Percentiles rank a stretch among this genome's conserved stretches.
Conservation (phyloP, 495 filamentous ascomycete species). For the Penicillium antarcticum region DNA sequence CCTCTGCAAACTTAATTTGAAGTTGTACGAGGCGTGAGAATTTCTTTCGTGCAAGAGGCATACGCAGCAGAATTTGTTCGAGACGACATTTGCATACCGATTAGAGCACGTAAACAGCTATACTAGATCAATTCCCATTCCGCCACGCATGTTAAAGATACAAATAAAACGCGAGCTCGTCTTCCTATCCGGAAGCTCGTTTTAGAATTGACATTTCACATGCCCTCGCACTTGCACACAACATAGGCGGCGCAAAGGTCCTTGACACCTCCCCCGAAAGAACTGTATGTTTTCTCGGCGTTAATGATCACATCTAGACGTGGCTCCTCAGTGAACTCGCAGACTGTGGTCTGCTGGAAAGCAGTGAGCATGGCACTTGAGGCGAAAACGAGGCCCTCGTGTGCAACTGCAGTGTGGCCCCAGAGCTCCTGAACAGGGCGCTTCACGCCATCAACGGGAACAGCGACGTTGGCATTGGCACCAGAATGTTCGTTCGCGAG, state of each 20-base stretch:
- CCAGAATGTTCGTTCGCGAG: slow-evolving; percentile 23
- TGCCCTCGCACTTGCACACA: slow-evolving; percentile 16
- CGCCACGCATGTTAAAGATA: too few species aligned
- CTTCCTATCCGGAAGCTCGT: too few species aligned
- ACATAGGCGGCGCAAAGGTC: slow-evolving; percentile 20
- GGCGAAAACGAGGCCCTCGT: slow-evolving; percentile 21
- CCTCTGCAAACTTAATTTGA: too few species aligned
- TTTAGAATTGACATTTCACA: background rate
- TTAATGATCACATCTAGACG: background rate
- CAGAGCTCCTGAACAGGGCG: slow-evolving; percentile 22
- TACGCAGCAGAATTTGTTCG: too few species aligned
- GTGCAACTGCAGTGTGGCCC: slow-evolving; percentile 15
- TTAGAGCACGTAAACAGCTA: too few species aligned
- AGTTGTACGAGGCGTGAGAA: too few species aligned
- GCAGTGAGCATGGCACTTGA: slow-evolving; percentile 19
- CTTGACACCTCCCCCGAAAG: slow-evolving; percentile 4
- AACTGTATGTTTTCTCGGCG: slow-evolving; percentile 8
- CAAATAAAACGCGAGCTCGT: too few species aligned
- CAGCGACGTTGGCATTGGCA: slow-evolving; percentile 11
- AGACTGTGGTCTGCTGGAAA: slow-evolving; percentile 16
- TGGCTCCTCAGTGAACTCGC: slow-evolving; percentile 14
- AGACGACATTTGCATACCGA: too few species aligned
- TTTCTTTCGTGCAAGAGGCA: too few species aligned
- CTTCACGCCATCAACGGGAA: slow-evolving; percentile 20
- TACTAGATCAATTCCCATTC: too few species aligned